A percentile compares a stretch with the other conserved stretches of the same genome.
Evolutionary conservation across 1,284 basidiomycete genomes (phyloP).

Genomic region (Cryptococcus sp.): DNA sequence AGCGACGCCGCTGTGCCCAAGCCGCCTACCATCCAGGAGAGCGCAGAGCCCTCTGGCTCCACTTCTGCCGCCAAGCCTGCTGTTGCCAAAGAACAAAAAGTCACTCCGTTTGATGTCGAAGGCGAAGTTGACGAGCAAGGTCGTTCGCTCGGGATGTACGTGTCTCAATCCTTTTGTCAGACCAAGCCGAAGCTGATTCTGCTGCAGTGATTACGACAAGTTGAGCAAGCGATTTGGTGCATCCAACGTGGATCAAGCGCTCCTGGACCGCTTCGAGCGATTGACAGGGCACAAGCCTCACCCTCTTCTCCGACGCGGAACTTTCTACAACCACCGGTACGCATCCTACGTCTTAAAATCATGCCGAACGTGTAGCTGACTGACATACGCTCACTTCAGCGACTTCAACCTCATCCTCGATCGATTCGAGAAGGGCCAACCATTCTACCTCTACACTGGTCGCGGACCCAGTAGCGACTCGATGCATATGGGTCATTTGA

Average conservation of each 20-base stretch:
- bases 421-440: conserved; percentile 94
- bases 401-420: conserved; percentile 93
- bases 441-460: conserved; percentile 98
- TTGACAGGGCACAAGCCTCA: conserved; percentile 92
- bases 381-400: conserved; percentile 54
- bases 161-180: not conserved
- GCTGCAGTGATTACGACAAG: conserved; percentile 86
- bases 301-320: conserved; percentile 83
- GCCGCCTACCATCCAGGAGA: conserved; percentile 17
- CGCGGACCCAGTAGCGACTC: conserved; percentile 94
- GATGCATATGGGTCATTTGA: conserved; percentile 97
- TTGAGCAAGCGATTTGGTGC: conserved; percentile 94
- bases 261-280: conserved; percentile 87
- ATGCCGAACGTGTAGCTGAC: not conserved
- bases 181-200: conserved; percentile 1
- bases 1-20: conserved; percentile 19
- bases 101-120: conserved; percentile 98
- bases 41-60: conserved; percentile 23
- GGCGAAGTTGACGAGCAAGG: conserved; percentile 88
- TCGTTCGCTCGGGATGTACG: conserved; percentile 75
- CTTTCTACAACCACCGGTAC: conserved; percentile 97
- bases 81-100: conserved; percentile 67
- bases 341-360: conserved; percentile 32
- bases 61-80: conserved; percentile 5
- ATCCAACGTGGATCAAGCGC: conserved; percentile 69